phyloP scores from a whole-genome alignment of 371 early-diverging fungal species.

The Apophysomyces elegans region DNA sequence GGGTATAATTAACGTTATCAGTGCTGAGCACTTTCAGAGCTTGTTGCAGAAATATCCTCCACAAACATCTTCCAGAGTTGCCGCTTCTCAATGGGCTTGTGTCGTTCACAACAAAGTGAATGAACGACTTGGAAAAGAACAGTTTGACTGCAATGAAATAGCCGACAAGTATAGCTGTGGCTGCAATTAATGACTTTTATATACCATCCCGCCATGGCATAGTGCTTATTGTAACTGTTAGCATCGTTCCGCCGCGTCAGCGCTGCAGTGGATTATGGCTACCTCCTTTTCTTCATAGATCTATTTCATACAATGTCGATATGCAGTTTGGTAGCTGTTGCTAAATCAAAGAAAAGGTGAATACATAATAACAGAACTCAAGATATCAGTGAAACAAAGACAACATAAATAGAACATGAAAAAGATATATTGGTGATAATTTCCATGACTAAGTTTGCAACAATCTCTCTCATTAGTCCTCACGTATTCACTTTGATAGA shows the following conservation, averaged over 20 bases:
- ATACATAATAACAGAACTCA: not conserved
- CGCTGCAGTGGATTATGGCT: no score
- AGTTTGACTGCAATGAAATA: slow-evolving; percentile 89
- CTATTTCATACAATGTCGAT: not conserved
- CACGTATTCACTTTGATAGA: no score
- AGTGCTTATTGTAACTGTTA: no score
- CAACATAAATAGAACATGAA: not conserved
- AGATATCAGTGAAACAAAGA: not conserved
- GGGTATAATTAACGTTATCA: slow-evolving; percentile 19
- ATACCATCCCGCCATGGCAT: no score
- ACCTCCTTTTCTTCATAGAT: no score
- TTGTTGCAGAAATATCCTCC: slow-evolving; percentile 90
- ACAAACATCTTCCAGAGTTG: slow-evolving; percentile 70
- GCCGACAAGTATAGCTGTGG: slow-evolving; percentile 92
- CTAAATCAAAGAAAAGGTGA: not conserved
- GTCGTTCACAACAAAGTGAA: slow-evolving; percentile 97
- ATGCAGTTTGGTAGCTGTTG: not conserved
- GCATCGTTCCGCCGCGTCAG: no score
- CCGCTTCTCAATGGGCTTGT: slow-evolving; percentile 94
- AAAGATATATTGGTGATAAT: no score
- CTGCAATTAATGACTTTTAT: slow-evolving; percentile 43
- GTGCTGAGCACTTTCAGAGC: slow-evolving; percentile 87
- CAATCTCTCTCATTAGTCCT: no score
- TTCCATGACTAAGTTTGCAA: no score
- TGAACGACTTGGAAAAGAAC: slow-evolving; percentile 81